Conservation (phyloP, 495 filamentous ascomycete genomes). For the Astrothelium macrocarpum region DNA sequence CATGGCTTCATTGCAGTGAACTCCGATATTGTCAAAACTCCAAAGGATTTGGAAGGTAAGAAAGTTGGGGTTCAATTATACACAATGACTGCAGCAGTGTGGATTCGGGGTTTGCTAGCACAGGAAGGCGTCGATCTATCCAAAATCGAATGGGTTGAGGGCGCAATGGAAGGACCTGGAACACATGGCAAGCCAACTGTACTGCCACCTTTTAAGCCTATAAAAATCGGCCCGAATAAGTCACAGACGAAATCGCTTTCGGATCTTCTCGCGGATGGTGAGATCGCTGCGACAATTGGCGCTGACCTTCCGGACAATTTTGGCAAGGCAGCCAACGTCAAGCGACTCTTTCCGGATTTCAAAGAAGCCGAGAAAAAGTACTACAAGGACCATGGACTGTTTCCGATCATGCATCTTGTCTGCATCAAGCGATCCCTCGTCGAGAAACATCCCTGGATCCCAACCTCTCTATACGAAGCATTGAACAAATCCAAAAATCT, state of each 20-base stretch:
- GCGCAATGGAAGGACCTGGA: conserved; percentile 27
- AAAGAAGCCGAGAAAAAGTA: conserved; percentile 33
- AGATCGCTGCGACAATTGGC: conserved; percentile 35
- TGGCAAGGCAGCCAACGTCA: conserved; percentile 27
- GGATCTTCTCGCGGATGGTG: conserved; percentile 32
- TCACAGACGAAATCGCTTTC: conserved; percentile 23
- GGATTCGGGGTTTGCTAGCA: conserved; percentile 30
- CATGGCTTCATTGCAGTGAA: conserved; percentile 36
- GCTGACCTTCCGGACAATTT: conserved; percentile 31
- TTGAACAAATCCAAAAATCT: conserved; percentile 31
- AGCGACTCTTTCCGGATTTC: conserved; percentile 33
- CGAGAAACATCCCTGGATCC: conserved; percentile 21
- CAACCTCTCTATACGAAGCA: conserved; percentile 26
- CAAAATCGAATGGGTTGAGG: conserved; percentile 32
- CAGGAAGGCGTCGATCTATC: conserved; percentile 32
- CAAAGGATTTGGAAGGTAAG: conserved; percentile 35
- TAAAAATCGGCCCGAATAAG: conserved; percentile 25
- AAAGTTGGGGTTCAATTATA: conserved; percentile 35
- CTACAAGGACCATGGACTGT: conserved; percentile 32
- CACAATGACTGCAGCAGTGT: conserved; percentile 38
- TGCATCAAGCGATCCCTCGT: conserved; percentile 27
- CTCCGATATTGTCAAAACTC: conserved; percentile 25
- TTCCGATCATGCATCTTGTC: conserved; percentile 38
- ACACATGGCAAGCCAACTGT: conserved; percentile 28
- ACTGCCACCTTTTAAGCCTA: conserved; percentile 25